Evolutionary conservation across 176 grass and related monocot genomes (phyloP).

Genomic region (Oryza coarctata): DNA sequence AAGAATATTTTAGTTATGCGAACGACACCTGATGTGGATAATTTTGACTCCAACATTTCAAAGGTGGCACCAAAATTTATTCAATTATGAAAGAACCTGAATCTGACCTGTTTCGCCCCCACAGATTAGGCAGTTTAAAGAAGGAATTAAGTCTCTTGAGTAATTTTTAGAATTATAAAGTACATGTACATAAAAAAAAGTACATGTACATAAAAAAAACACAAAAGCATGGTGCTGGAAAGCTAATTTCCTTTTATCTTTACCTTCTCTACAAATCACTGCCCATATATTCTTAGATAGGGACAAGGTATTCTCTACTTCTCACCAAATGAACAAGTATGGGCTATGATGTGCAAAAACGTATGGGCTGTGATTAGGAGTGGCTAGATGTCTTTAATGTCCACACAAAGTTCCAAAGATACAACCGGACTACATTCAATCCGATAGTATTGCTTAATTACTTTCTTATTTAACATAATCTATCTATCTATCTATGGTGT

Average conservation of each 20-base stretch:
- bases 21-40: not conserved
- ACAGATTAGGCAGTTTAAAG: not conserved
- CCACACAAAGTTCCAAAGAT: not conserved
- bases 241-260: not conserved
- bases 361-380: not conserved
- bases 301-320: not conserved
- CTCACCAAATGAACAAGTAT: not conserved
- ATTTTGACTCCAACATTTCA: not conserved
- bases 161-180: not conserved
- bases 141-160: not conserved
- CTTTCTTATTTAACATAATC: too few relatives aligned
- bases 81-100: not conserved
- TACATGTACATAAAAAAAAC: not conserved
- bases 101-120: not conserved
- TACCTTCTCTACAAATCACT: not conserved
- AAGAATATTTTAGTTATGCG: not conserved
- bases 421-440: not conserved
- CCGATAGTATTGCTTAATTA: not conserved
- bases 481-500: too few relatives aligned
- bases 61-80: not conserved
- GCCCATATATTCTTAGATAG: too few relatives aligned
- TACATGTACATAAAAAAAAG: not conserved
- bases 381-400: not conserved
- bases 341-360: too few relatives aligned
- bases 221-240: not conserved